Evolutionary conservation across 768 basidiomycete species (phyloP).

Genomic region (Boletus pseudopeckii): DNA sequence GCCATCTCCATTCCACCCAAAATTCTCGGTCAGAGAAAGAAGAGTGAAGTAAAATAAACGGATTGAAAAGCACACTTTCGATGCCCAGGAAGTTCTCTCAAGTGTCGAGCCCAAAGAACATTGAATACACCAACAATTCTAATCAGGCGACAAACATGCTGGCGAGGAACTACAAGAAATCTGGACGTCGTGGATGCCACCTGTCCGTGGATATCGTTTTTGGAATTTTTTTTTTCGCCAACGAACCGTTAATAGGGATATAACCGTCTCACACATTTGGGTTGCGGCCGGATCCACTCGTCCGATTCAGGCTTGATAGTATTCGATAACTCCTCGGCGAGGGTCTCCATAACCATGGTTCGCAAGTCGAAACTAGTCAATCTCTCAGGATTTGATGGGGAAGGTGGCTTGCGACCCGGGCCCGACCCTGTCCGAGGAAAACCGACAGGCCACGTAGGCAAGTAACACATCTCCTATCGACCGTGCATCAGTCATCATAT

Average conservation of each 20-base stretch:
- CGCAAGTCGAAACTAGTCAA: neutral
- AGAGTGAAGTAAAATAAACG: neutral
- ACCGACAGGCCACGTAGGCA: conserved; percentile 25
- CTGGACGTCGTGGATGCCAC: no score
- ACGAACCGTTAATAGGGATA: conserved; percentile 2
- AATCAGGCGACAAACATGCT: neutral
- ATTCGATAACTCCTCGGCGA: neutral
- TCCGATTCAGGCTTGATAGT: neutral
- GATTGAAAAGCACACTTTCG: neutral
- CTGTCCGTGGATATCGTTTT: neutral
- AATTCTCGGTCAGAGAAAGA: neutral
- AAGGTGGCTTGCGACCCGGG: neutral
- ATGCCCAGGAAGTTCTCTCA: no score
- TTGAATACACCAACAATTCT: no score
- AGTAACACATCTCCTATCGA: conserved; percentile 24
- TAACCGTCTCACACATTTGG: conserved; percentile 16
- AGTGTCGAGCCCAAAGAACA: no score
- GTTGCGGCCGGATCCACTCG: conserved; percentile 23
- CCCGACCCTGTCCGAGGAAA: neutral
- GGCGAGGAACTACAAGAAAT: no score
- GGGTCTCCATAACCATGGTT: neutral
- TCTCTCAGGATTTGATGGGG: neutral
- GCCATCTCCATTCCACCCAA: no score
- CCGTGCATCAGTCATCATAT: neutral
- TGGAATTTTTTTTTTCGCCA: no score